Evolutionary conservation across 2,329 filamentous ascomycete species (phyloP).

Genomic region (Ilyonectria destructans): DNA sequence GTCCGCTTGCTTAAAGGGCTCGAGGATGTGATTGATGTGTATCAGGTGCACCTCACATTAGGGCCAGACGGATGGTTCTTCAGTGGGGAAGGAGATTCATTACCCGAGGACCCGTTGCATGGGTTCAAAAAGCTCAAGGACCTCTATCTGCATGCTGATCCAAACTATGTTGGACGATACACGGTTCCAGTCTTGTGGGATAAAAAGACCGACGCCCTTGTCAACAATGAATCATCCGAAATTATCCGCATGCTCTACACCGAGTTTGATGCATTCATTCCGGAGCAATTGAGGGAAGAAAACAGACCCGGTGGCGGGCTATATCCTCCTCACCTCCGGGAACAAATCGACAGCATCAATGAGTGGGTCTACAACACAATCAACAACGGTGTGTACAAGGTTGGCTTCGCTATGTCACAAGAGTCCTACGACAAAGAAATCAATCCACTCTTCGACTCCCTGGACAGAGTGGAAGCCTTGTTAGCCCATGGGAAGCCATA

Average conservation of each 20-base stretch:
- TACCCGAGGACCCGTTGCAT: constrained; percentile 74
- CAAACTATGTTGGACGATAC: constrained; percentile 78
- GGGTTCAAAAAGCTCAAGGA: constrained; percentile 78
- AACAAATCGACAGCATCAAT: constrained; percentile 77
- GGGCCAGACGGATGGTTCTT: constrained; percentile 70
- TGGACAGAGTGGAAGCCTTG: constrained; percentile 76
- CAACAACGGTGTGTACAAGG: constrained; percentile 68
- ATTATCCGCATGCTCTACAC: constrained; percentile 89
- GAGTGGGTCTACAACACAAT: constrained; percentile 75
- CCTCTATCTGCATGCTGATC: constrained; percentile 79
- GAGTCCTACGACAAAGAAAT: constrained; percentile 77
- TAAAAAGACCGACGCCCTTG: constrained; percentile 78
- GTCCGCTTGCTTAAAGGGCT: constrained; percentile 82
- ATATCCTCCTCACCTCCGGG: constrained; percentile 68
- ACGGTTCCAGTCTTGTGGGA: constrained; percentile 84
- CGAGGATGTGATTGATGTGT: constrained; percentile 78
- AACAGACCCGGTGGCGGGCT: constrained; percentile 68
- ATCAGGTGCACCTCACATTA: constrained; percentile 80
- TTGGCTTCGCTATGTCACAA: constrained; percentile 78
- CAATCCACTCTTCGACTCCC: constrained; percentile 72
- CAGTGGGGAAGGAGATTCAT: constrained; percentile 61
- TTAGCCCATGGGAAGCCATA: constrained; percentile 68
- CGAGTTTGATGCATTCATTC: constrained; percentile 77
- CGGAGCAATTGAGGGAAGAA: constrained; percentile 66
- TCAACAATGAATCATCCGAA: constrained; percentile 88